Percentiles rank a stretch among this genome's conserved stretches.
Conservation (phyloP, 2,329 filamentous ascomycete species). For the Blumeria hordei region DNA sequence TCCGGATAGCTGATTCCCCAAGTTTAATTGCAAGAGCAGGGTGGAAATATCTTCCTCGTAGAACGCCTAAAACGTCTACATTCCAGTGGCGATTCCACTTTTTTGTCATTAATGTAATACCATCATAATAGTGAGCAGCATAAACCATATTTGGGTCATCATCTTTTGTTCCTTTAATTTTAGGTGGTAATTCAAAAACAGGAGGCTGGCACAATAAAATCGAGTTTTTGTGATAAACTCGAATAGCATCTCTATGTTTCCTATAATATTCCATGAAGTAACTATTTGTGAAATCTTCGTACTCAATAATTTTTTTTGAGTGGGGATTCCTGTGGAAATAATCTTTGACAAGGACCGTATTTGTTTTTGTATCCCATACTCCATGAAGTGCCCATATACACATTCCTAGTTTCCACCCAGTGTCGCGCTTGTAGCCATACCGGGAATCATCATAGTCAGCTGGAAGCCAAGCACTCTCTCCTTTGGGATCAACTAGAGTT, state of each 20-base stretch:
- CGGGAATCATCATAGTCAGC: conserved; percentile 60
- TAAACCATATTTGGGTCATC: conserved; percentile 83
- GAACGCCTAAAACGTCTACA: conserved; percentile 76
- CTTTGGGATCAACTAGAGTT: conserved; percentile 66
- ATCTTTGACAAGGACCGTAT: conserved; percentile 56
- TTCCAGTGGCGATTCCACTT: conserved; percentile 98
- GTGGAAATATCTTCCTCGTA: conserved; percentile 68
- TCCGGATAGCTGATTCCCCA: conserved; percentile 80
- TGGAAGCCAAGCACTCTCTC: conserved; percentile 63
- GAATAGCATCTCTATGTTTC: conserved; percentile 49
- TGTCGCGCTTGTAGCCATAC: conserved; percentile 77
- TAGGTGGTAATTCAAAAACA: conserved; percentile 73
- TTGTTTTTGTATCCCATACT: conserved; percentile 66
- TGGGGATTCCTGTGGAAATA: conserved; percentile 66
- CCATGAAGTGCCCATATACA: conserved; percentile 95
- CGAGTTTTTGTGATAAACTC: conserved; percentile 50
- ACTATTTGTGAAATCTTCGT: conserved; percentile 68
- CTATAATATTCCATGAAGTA: conserved; percentile 80
- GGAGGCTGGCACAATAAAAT: conserved; percentile 84
- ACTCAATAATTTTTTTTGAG: conserved; percentile 51
- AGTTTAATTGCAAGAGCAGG: conserved; percentile 84
- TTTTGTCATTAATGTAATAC: conserved; percentile 89
- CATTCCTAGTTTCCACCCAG: conserved; percentile 76
- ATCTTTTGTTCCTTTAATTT: conserved; percentile 65
- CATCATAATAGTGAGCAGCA: conserved; percentile 89